A percentile compares a stretch with the other conserved stretches of the same genome.
Conservation (phyloP, 352 stramenopile species). For the Saprolegnia diclina region DNA sequence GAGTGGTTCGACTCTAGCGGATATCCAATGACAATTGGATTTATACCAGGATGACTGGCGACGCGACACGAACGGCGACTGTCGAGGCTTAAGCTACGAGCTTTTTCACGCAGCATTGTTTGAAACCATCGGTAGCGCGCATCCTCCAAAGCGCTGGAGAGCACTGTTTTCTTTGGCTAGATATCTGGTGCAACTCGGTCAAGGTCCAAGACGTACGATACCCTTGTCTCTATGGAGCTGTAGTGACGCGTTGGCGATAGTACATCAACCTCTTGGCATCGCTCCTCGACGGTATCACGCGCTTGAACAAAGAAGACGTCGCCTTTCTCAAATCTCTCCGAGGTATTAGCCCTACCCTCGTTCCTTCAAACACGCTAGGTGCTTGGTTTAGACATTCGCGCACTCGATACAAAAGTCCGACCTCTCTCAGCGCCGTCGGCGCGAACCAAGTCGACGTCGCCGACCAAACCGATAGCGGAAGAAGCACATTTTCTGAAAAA, state of each 20-base stretch:
- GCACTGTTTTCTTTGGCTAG: background rate
- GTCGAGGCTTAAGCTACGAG: conserved; percentile 50
- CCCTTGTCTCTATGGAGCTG: background rate
- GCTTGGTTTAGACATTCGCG: background rate
- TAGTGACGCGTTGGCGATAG: background rate
- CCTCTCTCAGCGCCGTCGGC: background rate
- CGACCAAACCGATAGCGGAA: background rate
- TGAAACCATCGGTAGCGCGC: conserved; percentile 55
- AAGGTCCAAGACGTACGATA: background rate
- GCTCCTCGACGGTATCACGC: background rate
- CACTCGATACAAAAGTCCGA: background rate
- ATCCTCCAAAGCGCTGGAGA: background rate
- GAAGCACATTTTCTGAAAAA: background rate
- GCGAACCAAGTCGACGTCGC: background rate
- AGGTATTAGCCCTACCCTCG: background rate
- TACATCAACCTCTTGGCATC: background rate
- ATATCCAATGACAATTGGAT: background rate
- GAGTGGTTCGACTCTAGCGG: no score
- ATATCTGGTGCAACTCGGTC: conserved; percentile 26
- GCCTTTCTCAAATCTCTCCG: background rate
- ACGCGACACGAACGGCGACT: conserved; percentile 43
- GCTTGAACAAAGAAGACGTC: background rate
- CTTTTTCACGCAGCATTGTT: conserved; percentile 81
- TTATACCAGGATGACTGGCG: conserved; percentile 48
- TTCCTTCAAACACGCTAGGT: background rate